A percentile compares a stretch with the other conserved stretches of the same genome.
Conservation (phyloP, 768 basidiomycete genomes). For the Leucosporidium creatinivorum region DNA sequence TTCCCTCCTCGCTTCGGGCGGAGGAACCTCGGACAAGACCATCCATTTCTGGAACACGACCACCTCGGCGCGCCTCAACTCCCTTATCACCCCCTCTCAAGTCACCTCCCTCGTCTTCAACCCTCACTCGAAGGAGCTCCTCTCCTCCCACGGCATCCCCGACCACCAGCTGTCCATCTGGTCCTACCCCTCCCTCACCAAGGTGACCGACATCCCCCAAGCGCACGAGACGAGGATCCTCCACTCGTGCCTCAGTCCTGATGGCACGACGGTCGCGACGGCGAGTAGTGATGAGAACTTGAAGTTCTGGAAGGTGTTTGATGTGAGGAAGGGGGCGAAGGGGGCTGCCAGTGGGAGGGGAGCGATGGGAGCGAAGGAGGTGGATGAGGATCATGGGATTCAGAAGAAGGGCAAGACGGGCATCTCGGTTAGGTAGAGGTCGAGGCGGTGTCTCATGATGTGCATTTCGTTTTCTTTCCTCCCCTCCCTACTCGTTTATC, state of each 20-base stretch:
- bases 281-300: conserved; percentile 92
- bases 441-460: too few relatives aligned
- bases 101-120: conserved; percentile 86
- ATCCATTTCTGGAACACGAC: conserved; percentile 86
- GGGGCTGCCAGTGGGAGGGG: background rate
- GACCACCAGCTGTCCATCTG: conserved; percentile 45
- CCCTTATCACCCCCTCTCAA: conserved; percentile 77
- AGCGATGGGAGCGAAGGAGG: conserved; percentile 27
- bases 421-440: conserved; percentile 28
- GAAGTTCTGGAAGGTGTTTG: conserved; percentile 50
- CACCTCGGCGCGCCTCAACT: conserved; percentile 83
- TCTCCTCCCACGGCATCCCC: conserved; percentile 92
- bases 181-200: conserved; percentile 70
- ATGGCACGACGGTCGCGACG: conserved; percentile 83
- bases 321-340: conserved; percentile 17
- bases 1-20: conserved; percentile 81
- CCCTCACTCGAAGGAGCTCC: conserved; percentile 75
- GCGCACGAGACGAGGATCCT: conserved; percentile 89
- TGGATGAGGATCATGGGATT: conserved; percentile 32
- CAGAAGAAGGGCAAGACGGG: conserved; percentile 34
- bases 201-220: conserved; percentile 76
- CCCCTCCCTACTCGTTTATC: too few relatives aligned
- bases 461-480: too few relatives aligned
- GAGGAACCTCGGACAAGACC: conserved; percentile 87
- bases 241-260: conserved; percentile 74